Evolutionary conservation across 2,329 filamentous ascomycete genomes (phyloP).

Genomic region (Diplodia intermedia): DNA sequence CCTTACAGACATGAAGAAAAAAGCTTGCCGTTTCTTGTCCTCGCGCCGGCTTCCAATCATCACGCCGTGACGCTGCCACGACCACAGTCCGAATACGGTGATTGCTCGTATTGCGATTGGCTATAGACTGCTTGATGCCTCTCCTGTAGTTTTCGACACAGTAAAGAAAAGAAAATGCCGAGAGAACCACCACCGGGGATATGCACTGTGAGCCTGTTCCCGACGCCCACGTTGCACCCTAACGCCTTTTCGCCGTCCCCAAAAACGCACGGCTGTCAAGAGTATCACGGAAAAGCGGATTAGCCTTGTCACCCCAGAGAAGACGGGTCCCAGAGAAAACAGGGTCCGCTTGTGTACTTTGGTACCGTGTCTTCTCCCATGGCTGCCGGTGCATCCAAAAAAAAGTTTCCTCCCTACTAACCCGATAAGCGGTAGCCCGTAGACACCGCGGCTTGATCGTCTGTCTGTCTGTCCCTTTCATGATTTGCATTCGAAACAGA

Average conservation of each 20-base stretch:
- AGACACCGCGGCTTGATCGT: neutral
- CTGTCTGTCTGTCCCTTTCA: neutral
- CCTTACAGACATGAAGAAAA: slow-evolving; percentile 2
- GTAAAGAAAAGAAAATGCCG: neutral
- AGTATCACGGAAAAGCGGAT: neutral
- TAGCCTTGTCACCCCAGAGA: neutral
- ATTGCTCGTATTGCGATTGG: neutral
- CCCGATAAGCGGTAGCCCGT: neutral
- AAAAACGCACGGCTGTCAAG: neutral
- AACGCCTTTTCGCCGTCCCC: slow-evolving; percentile 5
- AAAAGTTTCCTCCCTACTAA: neutral
- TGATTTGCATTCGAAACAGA: slow-evolving; percentile 20
- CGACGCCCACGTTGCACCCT: neutral
- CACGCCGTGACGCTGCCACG: neutral
- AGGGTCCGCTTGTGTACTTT: neutral
- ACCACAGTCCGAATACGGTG: neutral
- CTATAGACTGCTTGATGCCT: neutral
- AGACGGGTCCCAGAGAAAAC: neutral
- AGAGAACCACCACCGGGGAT: slow-evolving; percentile 19
- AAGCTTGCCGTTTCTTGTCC: slow-evolving; percentile 14
- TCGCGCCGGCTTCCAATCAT: slow-evolving; percentile 2
- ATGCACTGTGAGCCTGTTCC: slow-evolving; percentile 1
- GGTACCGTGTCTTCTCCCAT: neutral
- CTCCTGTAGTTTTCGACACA: neutral
- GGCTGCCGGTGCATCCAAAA: neutral